Percentiles rank a stretch among this genome's conserved stretches.
These are phyloP conservation scores for Trichoderma pleuroti DNA, from an alignment of 2,329 filamentous ascomycete genomes.

Conservation along the genomic window DNA sequence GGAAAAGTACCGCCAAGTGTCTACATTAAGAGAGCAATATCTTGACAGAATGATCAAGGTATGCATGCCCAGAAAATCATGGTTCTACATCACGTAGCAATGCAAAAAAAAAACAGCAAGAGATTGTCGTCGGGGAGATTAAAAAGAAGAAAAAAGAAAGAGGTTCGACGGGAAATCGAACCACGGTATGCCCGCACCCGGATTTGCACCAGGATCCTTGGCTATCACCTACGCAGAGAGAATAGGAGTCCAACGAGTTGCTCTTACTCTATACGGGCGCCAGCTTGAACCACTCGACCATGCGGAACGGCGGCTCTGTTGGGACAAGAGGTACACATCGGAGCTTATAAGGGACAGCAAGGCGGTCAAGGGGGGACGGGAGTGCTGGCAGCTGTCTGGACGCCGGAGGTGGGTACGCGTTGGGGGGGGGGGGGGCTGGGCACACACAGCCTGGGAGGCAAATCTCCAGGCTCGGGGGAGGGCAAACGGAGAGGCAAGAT, in stretches of 20 bases:
- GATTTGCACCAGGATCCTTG: slow-evolving; percentile 39
- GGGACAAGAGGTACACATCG: neutral
- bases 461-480: neutral
- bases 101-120: neutral
- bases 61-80: neutral
- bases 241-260: slow-evolving; percentile 32
- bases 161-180: slow-evolving; percentile 2
- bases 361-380: neutral
- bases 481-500: neutral
- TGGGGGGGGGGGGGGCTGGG: neutral
- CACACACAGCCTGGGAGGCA: neutral
- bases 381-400: neutral
- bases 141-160: neutral
- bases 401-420: neutral
- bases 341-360: neutral
- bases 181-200: slow-evolving; percentile 29
- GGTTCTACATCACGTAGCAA: neutral
- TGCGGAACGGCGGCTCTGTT: neutral
- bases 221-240: slow-evolving; percentile 29
- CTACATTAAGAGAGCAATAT: neutral
- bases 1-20: neutral
- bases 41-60: neutral
- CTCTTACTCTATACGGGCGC: slow-evolving; percentile 11
- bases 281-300: slow-evolving; percentile 4
- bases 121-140: too few relatives aligned